phyloP scores from a whole-genome alignment of 164 flowering plant species.

The Akebia trifoliata region DNA sequence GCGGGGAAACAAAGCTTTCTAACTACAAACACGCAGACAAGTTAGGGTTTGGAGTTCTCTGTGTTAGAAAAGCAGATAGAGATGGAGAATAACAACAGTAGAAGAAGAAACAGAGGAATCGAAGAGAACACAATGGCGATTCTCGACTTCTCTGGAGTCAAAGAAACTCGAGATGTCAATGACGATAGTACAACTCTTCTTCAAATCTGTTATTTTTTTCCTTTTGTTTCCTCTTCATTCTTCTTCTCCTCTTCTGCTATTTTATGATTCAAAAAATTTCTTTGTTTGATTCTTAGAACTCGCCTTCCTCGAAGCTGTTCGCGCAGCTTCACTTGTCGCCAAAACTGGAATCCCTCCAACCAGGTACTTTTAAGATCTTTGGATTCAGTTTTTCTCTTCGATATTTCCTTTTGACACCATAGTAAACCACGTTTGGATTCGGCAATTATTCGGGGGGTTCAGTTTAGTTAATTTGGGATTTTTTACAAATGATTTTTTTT shows the following conservation, averaged over 20 bases:
- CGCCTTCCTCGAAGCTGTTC: constrained; percentile 78
- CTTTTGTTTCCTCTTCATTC: background rate
- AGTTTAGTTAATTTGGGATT: no score
- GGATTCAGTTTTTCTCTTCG: background rate
- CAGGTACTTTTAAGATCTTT: constrained; percentile 25
- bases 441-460: no score
- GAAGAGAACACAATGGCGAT: constrained; percentile 77
- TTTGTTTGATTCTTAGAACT: constrained; percentile 32
- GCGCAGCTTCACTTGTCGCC: constrained; percentile 44
- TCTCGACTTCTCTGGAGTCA: constrained; percentile 48
- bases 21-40: no score
- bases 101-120: constrained; percentile 29
- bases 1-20: no score
- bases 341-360: constrained; percentile 52
- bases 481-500: no score
- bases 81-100: no score
- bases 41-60: background rate
- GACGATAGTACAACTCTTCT: constrained; percentile 41
- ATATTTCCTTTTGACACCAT: no score
- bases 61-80: constrained; percentile 35
- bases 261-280: background rate
- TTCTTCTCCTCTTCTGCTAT: background rate
- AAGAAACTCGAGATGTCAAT: constrained; percentile 37
- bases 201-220: background rate
- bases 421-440: no score